Conservation (phyloP, 164 flowering plant species). For the Sedum album region DNA sequence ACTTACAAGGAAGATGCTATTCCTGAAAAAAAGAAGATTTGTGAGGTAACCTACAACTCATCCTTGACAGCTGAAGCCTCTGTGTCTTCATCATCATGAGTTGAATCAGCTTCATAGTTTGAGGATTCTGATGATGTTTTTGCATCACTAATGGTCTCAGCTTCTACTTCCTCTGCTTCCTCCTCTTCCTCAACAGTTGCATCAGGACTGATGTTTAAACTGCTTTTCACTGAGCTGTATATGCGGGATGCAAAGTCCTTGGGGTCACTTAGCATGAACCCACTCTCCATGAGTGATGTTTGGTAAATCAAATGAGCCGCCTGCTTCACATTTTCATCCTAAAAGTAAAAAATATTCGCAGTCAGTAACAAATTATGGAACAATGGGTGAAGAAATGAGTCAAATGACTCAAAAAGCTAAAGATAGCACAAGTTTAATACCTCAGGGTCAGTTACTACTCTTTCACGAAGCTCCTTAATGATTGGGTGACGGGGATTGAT, state of each 20-base stretch:
- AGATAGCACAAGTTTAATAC: conserved; percentile 21
- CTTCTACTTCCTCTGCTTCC: background rate
- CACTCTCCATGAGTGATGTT: conserved; percentile 92
- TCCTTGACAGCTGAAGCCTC: conserved; percentile 36
- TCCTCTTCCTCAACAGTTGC: conserved; percentile 26
- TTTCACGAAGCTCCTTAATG: conserved; percentile 82
- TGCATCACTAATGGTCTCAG: background rate
- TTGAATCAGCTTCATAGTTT: conserved; percentile 66
- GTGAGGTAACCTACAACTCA: conserved; percentile 29
- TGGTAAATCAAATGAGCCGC: conserved; percentile 87
- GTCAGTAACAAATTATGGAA: background rate
- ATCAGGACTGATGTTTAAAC: conserved; percentile 72
- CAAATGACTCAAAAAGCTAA: too few relatives aligned
- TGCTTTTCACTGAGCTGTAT: conserved; percentile 63
- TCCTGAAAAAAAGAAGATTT: background rate
- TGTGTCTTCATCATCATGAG: conserved; percentile 25
- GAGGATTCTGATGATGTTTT: conserved; percentile 16
- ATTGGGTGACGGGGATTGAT: conserved; percentile 94
- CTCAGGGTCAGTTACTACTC: conserved; percentile 72
- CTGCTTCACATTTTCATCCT: conserved; percentile 70
- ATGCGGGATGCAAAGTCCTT: conserved; percentile 82
- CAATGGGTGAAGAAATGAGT: background rate
- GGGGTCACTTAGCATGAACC: conserved; percentile 63
- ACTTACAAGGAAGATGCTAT: background rate
- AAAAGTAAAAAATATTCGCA: background rate